phyloP scores from a whole-genome alignment of 2,329 filamentous ascomycete genomes.

The Raffaelea albimanens region DNA sequence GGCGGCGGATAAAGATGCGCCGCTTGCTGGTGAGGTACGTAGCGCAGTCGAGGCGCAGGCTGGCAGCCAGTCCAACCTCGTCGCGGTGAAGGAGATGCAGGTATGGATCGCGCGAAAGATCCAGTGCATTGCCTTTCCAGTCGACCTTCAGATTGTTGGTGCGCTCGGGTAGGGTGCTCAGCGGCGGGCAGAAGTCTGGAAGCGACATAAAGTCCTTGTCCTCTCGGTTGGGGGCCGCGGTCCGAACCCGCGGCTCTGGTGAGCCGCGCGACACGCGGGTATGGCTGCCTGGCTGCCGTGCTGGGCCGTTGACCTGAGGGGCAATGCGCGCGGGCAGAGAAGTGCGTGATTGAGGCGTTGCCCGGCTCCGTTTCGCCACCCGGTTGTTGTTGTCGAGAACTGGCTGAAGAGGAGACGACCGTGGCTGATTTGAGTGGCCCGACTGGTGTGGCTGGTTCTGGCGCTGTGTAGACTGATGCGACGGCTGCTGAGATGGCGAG shows the following conservation, averaged over 20 bases:
- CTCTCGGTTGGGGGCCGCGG: constrained; percentile 59
- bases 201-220: constrained; percentile 72
- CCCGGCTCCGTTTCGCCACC: constrained; percentile 5
- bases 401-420: constrained; percentile 1
- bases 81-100: constrained; percentile 64
- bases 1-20: constrained; percentile 72
- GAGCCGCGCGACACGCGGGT: constrained; percentile 6
- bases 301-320: constrained; percentile 4
- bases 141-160: constrained; percentile 70
- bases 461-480: not conserved
- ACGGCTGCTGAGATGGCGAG: not conserved
- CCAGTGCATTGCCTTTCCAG: constrained; percentile 74
- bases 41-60: constrained; percentile 72
- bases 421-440: not conserved
- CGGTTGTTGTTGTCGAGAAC: constrained; percentile 3
- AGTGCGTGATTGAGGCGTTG: not conserved
- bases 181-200: constrained; percentile 62
- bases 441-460: not conserved
- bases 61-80: constrained; percentile 67
- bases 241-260: constrained; percentile 24
- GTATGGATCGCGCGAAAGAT: constrained; percentile 65
- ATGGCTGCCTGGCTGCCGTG: constrained; percentile 1
- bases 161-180: constrained; percentile 54
- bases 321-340: constrained; percentile 16
- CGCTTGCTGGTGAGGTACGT: constrained; percentile 91